Base-by-base conservation (phyloP, 169 alveolate genomes). In the Cyclospora cayetanensis region DNA sequence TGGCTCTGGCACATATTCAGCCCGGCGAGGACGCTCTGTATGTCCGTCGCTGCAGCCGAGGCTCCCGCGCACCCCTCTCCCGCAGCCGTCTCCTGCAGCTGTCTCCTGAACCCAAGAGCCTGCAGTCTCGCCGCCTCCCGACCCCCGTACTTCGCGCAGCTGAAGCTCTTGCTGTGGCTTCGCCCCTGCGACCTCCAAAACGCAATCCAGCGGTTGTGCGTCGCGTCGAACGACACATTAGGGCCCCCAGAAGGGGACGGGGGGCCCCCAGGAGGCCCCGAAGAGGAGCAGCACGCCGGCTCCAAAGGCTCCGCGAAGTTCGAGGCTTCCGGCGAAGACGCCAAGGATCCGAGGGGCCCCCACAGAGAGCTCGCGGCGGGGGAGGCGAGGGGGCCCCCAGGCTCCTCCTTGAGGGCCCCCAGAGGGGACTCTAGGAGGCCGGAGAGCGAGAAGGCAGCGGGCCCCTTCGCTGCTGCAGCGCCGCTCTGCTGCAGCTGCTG, bases 191-290 rank as follows among this genome's bases (percentile, higher is more conserved):
- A 9, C 60, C 65, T 63, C 92, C 92, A 87, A 9, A 29, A 5
- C 0, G 92, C 86, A 5, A 66, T 70, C 92, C 92, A 87, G 37
- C 87, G 66, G 34, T 87, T 70, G 15, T 87, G 86, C 15, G 92
- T 39, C 3, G 77, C 87, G n/a, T 87, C 87, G 50, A 68, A 87
- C 65, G 92, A 87, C 55, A 87, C 92, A 87, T 20, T 25, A 3
- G 92, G 87, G 50, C 60, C 27, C 29, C 68, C 87, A 7, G 86
- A 4, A 37, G 74, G 87, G 42, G 92, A n/a, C 79, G 29, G 76
- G 41, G n/a, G 29, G 11, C 31, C 66, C 11, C 68, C 68, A 39
- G 65, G 2, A 53, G 83, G 55, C 83, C 39, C 2, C 83, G 55
- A 31, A 70, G 53, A 22, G 27, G 55, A 0, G 60, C 25, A 22